Evolutionary conservation across 2,329 filamentous ascomycete species (phyloP).

Genomic region (Lizonia empirigonia): DNA sequence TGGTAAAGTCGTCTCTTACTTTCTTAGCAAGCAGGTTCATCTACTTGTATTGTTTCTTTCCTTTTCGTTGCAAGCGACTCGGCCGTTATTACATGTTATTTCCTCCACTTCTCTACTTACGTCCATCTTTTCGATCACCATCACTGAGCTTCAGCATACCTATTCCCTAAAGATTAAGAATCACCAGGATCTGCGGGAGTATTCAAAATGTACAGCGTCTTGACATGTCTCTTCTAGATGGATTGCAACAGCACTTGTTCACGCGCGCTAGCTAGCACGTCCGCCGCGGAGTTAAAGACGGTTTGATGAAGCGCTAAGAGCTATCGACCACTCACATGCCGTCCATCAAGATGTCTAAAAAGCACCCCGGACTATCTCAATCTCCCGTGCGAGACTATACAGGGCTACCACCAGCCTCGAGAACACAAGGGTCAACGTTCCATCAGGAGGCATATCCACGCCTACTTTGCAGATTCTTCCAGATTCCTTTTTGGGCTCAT

Average conservation of each 20-base stretch:
- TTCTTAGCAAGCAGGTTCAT: too few relatives aligned
- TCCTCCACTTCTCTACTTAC: not conserved
- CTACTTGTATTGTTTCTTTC: too few relatives aligned
- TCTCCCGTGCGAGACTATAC: slow-evolving; percentile 10
- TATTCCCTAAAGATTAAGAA: too few relatives aligned
- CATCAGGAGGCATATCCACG: slow-evolving; percentile 10
- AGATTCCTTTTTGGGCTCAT: slow-evolving; percentile 2
- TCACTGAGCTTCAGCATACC: not conserved
- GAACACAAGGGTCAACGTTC: slow-evolving; percentile 1
- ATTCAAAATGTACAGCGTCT: not conserved
- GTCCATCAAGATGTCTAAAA: slow-evolving; percentile 5
- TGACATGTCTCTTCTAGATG: not conserved
- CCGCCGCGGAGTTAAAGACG: not conserved
- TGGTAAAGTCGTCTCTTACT: not conserved
- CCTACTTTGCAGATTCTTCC: not conserved
- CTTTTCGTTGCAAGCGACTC: too few relatives aligned
- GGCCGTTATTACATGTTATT: not conserved
- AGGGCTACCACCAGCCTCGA: not conserved
- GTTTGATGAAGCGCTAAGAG: not conserved
- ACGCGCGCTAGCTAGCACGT: not conserved
- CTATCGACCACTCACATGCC: slow-evolving; percentile 7
- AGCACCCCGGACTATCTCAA: not conserved
- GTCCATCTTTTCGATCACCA: too few relatives aligned
- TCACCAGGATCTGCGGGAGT: not conserved
- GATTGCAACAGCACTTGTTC: not conserved